Conservation (phyloP, 495 filamentous ascomycete species). For the Chlorociboria aeruginascens region DNA sequence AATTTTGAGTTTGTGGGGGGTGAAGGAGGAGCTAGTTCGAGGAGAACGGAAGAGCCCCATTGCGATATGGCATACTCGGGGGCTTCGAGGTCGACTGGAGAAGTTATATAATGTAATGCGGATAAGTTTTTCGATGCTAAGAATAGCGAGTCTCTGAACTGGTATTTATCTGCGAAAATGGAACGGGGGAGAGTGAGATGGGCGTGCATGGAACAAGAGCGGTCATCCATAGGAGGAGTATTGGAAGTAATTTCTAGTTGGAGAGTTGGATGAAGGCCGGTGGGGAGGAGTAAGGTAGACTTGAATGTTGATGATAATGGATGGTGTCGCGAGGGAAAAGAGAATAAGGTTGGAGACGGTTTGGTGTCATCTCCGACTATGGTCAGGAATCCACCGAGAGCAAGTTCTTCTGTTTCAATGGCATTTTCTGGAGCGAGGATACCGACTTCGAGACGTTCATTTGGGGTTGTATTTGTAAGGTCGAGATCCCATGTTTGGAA, state of each 20-base stretch:
- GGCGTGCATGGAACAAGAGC: slow-evolving; percentile 59
- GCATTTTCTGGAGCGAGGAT: slow-evolving; percentile 59
- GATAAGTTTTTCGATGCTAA: slow-evolving; percentile 64
- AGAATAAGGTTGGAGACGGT: slow-evolving; percentile 61
- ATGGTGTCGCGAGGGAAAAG: slow-evolving; percentile 84
- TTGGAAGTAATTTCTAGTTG: slow-evolving; percentile 37
- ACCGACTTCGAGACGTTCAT: slow-evolving; percentile 59
- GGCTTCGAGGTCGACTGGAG: slow-evolving; percentile 86
- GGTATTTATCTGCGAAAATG: slow-evolving; percentile 82
- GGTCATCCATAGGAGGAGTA: slow-evolving; percentile 26
- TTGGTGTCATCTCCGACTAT: slow-evolving; percentile 65
- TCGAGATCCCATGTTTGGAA: slow-evolving; percentile 4
- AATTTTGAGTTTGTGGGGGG: slow-evolving; percentile 24
- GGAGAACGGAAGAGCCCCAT: slow-evolving; percentile 74
- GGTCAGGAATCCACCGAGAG: slow-evolving; percentile 65
- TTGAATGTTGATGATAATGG: slow-evolving; percentile 32
- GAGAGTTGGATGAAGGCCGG: slow-evolving; percentile 82
- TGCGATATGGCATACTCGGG: slow-evolving; percentile 64
- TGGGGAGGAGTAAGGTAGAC: slow-evolving; percentile 50
- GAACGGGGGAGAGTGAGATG: slow-evolving; percentile 78
- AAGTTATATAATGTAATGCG: slow-evolving; percentile 51
- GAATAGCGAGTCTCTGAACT: slow-evolving; percentile 61
- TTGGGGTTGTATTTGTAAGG: slow-evolving; percentile 16
- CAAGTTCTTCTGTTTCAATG: slow-evolving; percentile 51
- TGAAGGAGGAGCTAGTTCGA: slow-evolving; percentile 55